These are phyloP conservation scores for Coccinonectria pachysandricola DNA, from an alignment of 2,329 filamentous ascomycete species.

Conservation along the genomic window DNA sequence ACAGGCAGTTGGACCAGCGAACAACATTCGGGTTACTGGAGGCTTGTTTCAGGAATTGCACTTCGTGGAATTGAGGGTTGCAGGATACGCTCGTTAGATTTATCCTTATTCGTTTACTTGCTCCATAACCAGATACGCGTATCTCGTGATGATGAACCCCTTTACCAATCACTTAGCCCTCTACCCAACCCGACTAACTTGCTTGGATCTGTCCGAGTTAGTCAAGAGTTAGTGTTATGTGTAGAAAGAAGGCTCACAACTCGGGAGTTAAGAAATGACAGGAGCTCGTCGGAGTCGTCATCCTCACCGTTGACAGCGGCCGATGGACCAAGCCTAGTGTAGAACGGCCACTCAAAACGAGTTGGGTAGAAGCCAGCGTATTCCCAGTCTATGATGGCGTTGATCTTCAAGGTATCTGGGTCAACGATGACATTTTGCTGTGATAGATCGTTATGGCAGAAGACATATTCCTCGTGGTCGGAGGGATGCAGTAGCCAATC, in stretches of 20 bases:
- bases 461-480: conserved; percentile 10
- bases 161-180: background rate
- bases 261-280: conserved; percentile 1
- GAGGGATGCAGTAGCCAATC: conserved; percentile 13
- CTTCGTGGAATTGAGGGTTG: no score
- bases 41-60: background rate
- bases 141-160: no score
- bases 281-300: conserved; percentile 1
- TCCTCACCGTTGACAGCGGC: no score
- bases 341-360: conserved; percentile 15
- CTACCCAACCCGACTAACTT: background rate
- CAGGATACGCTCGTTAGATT: conserved; percentile 1
- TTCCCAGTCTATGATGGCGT: conserved; percentile 29
- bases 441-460: conserved; percentile 16
- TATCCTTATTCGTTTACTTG: background rate
- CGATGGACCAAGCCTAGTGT: no score
- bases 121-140: conserved; percentile 1
- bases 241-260: background rate
- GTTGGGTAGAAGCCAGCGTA: conserved; percentile 26
- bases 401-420: conserved; percentile 21
- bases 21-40: background rate
- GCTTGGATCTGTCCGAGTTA: conserved; percentile 1
- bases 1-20: background rate
- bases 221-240: background rate
- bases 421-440: conserved; percentile 16